A percentile compares a stretch with the other conserved stretches of the same genome.
Conservation (phyloP, 2,329 filamentous ascomycete species). For the Phyllosticta citribraziliensis region DNA sequence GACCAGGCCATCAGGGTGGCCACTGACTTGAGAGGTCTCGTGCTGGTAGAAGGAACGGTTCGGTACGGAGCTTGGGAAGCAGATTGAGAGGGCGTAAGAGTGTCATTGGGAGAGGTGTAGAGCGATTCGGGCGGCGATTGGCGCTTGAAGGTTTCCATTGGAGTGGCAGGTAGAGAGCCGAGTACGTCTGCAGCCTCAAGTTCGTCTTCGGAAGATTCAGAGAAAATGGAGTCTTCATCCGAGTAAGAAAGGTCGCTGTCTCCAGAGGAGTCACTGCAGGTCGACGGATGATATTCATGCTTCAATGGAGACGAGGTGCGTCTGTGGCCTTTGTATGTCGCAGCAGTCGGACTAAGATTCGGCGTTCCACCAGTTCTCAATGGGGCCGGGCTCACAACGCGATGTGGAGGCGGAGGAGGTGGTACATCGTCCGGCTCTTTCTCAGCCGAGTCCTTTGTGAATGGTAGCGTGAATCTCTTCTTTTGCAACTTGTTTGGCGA, state of each 20-base stretch:
- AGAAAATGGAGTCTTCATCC: slow-evolving; percentile 42
- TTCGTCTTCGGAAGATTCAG: slow-evolving; percentile 48
- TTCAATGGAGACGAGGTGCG: slow-evolving; percentile 88
- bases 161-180: slow-evolving; percentile 1
- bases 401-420: slow-evolving; percentile 42
- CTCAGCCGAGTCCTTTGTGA: slow-evolving; percentile 1
- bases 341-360: slow-evolving; percentile 37
- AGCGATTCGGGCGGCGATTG: slow-evolving; percentile 32
- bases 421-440: slow-evolving; percentile 18
- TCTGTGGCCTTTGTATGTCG: slow-evolving; percentile 43
- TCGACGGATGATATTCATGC: slow-evolving; percentile 90
- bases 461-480: slow-evolving; percentile 6
- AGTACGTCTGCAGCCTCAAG: slow-evolving; percentile 38
- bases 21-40: slow-evolving; percentile 45
- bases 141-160: neutral
- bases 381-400: slow-evolving; percentile 38
- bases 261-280: slow-evolving; percentile 51
- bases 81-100: slow-evolving; percentile 69
- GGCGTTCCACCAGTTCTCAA: slow-evolving; percentile 18
- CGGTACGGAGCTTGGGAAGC: slow-evolving; percentile 66
- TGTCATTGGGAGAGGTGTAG: slow-evolving; percentile 34
- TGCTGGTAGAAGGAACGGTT: slow-evolving; percentile 40
- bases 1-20: slow-evolving; percentile 55
- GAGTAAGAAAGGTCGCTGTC: slow-evolving; percentile 44
- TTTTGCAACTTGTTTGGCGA: slow-evolving; percentile 23